These are phyloP conservation scores for Pseudozyma pruni DNA, from an alignment of 1,284 basidiomycete species.

Conservation along the genomic window DNA sequence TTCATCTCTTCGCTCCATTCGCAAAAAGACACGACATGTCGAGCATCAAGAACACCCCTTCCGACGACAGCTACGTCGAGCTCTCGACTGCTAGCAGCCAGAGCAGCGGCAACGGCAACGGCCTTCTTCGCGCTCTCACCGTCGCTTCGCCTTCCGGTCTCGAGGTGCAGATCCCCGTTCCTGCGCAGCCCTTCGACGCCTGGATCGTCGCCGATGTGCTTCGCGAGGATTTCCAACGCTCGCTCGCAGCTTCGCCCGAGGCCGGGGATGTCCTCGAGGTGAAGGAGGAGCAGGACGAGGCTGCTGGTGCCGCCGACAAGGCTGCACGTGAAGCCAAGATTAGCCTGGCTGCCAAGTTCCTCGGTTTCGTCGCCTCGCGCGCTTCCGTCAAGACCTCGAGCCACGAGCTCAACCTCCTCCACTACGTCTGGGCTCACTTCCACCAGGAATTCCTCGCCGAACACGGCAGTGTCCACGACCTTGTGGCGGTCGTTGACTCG, in stretches of 20 bases:
- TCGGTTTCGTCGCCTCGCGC: slow-evolving; percentile 70
- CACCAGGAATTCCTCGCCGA: slow-evolving; percentile 47
- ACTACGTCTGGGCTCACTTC: slow-evolving; percentile 62
- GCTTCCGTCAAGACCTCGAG: slow-evolving; percentile 80
- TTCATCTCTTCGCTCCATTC: background rate
- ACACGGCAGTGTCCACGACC: slow-evolving; percentile 77
- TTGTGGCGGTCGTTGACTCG: slow-evolving; percentile 79
- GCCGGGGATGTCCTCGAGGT: slow-evolving; percentile 46
- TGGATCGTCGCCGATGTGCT: slow-evolving; percentile 61
- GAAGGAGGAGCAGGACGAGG: slow-evolving; percentile 58
- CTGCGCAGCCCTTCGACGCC: slow-evolving; percentile 57
- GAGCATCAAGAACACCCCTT: slow-evolving; percentile 38
- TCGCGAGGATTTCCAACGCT: slow-evolving; percentile 59
- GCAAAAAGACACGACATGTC: slow-evolving; percentile 23
- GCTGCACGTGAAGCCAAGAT: slow-evolving; percentile 45
- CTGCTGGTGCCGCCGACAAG: slow-evolving; percentile 36
- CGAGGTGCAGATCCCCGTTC: slow-evolving; percentile 57
- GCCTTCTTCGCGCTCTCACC: slow-evolving; percentile 42
- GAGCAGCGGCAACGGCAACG: slow-evolving; percentile 44
- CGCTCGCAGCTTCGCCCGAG: slow-evolving; percentile 52
- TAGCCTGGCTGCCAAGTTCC: slow-evolving; percentile 66
- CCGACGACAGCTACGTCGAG: slow-evolving; percentile 50
- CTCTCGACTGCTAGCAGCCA: slow-evolving; percentile 46
- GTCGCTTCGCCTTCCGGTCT: slow-evolving; percentile 30
- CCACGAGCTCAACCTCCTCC: slow-evolving; percentile 79